Evolutionary conservation across 306 rosid species (phyloP), one percentile per base, ranked within the genome.

Genomic region (Castanospermum australe): DNA sequence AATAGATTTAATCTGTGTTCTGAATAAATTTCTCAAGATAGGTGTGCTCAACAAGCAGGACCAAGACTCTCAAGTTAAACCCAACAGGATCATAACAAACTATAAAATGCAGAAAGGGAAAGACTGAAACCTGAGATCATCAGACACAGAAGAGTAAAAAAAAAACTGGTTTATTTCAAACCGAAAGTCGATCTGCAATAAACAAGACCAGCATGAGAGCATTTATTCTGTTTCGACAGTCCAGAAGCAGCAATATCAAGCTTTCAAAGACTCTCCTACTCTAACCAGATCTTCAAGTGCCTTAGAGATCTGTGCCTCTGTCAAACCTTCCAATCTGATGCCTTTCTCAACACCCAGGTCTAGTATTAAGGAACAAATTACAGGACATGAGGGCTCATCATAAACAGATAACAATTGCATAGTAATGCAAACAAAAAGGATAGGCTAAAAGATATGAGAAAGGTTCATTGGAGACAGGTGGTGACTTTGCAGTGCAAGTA

Each of bases 271-370:
- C 77, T 82, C 81, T 75, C 98, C 93, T 0, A 79, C 94, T 84
- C 90, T 93, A 8, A 69, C 94, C 30, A 95, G 84, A 61, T 92
- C 94, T 87, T 95, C 90, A 6, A 92, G 97, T 18, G 93, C 89
- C 93, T 95, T 95, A 4, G 62, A 84, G 84, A 95, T 95, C 63
- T 91, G 97, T 20, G 82, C 79, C 85, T 96, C 99, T 2, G 90
- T 71, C 83, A 93, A 81, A 51, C 98, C 99, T 79, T 93, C 99
- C 80, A 95, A 78, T 67, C 82, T 90, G 79, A 93, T 83, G 71
- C 91, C 92, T 84, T 87, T 93, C 83, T 93, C 97, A 55, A 93
- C 91, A 6, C 99, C 99, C 88, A 89, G 61, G 80, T 93, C 99
- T 96, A 83, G 69, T 57, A 81, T 63, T 30, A 48, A 56, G 55